Conservation (phyloP, 2,329 filamentous ascomycete genomes). For the Nemania sp. region DNA sequence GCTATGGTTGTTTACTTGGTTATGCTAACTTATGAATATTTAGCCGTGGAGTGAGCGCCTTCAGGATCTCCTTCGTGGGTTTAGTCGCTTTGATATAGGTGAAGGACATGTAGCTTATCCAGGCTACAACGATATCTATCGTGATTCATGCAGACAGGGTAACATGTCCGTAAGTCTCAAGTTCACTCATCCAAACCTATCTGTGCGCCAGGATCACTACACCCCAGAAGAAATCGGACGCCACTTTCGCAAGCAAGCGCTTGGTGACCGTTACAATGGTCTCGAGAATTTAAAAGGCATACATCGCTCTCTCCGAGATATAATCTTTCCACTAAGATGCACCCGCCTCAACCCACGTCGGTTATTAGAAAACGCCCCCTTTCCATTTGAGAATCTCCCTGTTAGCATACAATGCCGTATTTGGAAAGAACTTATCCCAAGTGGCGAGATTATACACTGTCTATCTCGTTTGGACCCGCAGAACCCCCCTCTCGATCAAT, state of each 20-base stretch:
- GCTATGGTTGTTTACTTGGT: not conserved
- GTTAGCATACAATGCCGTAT: constrained; percentile 51
- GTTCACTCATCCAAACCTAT: constrained; percentile 50
- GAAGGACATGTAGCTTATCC: constrained; percentile 21
- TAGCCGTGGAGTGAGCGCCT: constrained; percentile 26
- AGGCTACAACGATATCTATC: constrained; percentile 43
- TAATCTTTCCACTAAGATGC: constrained; percentile 13
- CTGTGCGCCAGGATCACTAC: constrained; percentile 34
- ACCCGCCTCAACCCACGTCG: constrained; percentile 2
- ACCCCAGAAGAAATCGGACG: not conserved
- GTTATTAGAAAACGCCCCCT: constrained; percentile 33
- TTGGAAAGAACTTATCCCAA: constrained; percentile 54
- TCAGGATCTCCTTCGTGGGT: not conserved
- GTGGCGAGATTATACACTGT: constrained; percentile 55
- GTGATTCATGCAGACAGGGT: constrained; percentile 51
- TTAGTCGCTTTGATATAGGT: not conserved
- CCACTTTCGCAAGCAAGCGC: constrained; percentile 6
- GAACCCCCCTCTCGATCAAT: constrained; percentile 40
- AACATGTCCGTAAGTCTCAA: constrained; percentile 46
- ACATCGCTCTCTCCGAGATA: not conserved
- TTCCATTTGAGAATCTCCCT: constrained; percentile 51
- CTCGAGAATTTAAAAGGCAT: not conserved
- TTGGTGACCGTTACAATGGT: constrained; percentile 1
- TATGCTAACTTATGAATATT: constrained; percentile 11
- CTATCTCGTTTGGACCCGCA: constrained; percentile 59